Percentiles rank a stretch among this genome's conserved stretches.
Conservation (phyloP, 768 basidiomycete genomes). For the Fomitopsis serialis region DNA sequence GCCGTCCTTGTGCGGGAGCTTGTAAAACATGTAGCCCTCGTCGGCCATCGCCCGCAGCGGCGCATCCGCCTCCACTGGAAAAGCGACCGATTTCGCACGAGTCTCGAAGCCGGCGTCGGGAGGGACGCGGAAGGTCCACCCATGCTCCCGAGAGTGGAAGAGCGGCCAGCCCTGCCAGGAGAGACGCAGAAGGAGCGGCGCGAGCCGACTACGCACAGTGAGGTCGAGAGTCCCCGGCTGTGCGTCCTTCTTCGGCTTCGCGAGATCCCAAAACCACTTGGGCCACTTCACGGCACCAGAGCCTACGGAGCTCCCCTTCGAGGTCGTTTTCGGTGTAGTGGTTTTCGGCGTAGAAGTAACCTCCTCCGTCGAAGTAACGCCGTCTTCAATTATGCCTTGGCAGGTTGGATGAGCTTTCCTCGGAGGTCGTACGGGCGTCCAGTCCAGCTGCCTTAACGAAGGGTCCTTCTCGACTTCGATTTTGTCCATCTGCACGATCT, state of each 20-base stretch:
- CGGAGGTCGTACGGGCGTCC: constrained; percentile 35
- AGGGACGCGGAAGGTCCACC: constrained; percentile 85
- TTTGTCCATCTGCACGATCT: constrained; percentile 21
- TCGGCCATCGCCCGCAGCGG: constrained; percentile 39
- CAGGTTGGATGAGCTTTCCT: no score
- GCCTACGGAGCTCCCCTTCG: no score
- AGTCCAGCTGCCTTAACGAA: constrained; percentile 66
- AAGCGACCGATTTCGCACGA: constrained; percentile 25
- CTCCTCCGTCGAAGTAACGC: no score
- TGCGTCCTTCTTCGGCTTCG: constrained; percentile 62
- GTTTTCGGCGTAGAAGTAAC: no score
- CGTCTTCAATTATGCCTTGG: no score
- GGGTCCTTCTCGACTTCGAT: constrained; percentile 33
- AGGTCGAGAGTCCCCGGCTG: constrained; percentile 76
- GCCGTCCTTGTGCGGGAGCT: constrained; percentile 95
- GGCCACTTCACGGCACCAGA: constrained; percentile 92
- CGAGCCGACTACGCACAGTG: constrained; percentile 75
- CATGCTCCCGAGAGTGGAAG: constrained; percentile 79
- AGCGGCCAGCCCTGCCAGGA: constrained; percentile 88
- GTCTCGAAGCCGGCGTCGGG: constrained; percentile 37
- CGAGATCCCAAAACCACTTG: constrained; percentile 94
- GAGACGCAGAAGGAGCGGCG: constrained; percentile 80
- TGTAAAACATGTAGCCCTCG: constrained; percentile 68
- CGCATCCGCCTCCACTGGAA: constrained; percentile 62
- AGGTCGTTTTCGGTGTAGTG: no score